Conservation (phyloP, 73 alveolate species). For the Stentor roeselii region DNA sequence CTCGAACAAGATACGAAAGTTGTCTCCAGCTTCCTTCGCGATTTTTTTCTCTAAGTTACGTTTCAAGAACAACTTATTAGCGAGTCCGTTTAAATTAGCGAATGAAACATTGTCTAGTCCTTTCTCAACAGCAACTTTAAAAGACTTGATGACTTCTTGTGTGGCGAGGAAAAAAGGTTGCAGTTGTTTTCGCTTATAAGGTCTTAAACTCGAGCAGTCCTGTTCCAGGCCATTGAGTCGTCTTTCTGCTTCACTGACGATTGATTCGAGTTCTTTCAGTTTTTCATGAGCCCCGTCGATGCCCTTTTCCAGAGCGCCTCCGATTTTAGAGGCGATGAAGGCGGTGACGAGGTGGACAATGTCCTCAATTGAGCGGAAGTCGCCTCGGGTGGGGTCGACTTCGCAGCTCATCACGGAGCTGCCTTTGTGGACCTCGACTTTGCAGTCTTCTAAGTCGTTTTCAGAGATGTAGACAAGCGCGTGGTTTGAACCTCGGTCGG, state of each 20-base stretch:
- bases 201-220: neutral
- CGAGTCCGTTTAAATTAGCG: neutral
- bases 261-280: neutral
- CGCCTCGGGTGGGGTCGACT: constrained; percentile 24
- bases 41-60: constrained; percentile 5
- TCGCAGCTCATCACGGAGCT: neutral
- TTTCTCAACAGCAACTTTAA: neutral
- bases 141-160: neutral
- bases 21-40: constrained; percentile 20
- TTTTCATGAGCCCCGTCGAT: neutral
- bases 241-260: neutral
- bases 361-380: neutral
- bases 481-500: neutral
- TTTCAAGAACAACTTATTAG: neutral
- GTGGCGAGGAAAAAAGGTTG: constrained; percentile 7
- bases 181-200: constrained; percentile 5
- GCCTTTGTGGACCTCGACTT: constrained; percentile 19
- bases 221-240: neutral
- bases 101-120: neutral
- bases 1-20: neutral
- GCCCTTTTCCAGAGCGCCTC: constrained; percentile 2
- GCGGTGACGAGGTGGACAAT: neutral
- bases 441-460: constrained; percentile 25
- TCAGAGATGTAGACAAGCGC: constrained; percentile 17
- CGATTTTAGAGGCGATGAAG: neutral